phyloP scores from a whole-genome alignment of 2,329 filamentous ascomycete genomes.

The Aspergillus brunneoviolaceus region DNA sequence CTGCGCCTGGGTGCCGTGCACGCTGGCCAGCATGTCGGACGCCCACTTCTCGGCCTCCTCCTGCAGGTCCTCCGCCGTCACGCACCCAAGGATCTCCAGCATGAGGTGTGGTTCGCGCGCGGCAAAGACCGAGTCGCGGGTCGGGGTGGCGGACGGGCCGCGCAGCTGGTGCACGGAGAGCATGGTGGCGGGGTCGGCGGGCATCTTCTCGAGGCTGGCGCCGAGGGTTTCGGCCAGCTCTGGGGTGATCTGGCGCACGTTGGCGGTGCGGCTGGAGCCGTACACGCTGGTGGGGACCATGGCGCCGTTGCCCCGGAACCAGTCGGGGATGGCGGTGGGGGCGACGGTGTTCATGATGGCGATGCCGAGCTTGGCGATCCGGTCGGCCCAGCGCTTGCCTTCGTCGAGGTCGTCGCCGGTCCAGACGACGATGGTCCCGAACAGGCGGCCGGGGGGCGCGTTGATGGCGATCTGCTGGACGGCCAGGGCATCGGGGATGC shows the following conservation, averaged over 20 bases:
- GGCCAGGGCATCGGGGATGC: conserved; percentile 9
- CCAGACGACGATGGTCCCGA: conserved; percentile 17
- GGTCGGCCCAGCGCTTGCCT: conserved; percentile 17
- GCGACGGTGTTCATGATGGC: conserved; percentile 17
- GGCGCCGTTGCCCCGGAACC: conserved; percentile 1
- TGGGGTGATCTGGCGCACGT: conserved; percentile 6
- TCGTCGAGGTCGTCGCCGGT: conserved; percentile 9
- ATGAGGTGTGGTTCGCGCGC: conserved; percentile 22
- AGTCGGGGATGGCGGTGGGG: conserved; percentile 13
- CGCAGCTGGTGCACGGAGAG: conserved; percentile 21
- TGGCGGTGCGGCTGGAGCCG: conserved; percentile 11
- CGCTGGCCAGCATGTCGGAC: not conserved
- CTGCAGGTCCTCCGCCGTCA: not conserved
- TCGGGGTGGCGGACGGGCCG: conserved; percentile 11
- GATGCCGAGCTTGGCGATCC: conserved; percentile 16
- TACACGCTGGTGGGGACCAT: conserved; percentile 4
- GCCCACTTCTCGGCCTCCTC: conserved; percentile 14
- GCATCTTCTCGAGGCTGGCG: not conserved
- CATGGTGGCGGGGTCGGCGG: conserved; percentile 13
- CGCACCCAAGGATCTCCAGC: conserved; percentile 19
- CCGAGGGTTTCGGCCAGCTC: conserved; percentile 13
- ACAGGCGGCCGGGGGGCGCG: conserved; percentile 12
- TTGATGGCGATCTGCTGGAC: conserved; percentile 18
- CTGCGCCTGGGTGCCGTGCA: conserved; percentile 6
- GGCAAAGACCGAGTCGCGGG: conserved; percentile 14